Evolutionary conservation across 2,329 filamentous ascomycete genomes (phyloP), one percentile per base, ranked within the genome.

Genomic region (Microsporum canis): DNA sequence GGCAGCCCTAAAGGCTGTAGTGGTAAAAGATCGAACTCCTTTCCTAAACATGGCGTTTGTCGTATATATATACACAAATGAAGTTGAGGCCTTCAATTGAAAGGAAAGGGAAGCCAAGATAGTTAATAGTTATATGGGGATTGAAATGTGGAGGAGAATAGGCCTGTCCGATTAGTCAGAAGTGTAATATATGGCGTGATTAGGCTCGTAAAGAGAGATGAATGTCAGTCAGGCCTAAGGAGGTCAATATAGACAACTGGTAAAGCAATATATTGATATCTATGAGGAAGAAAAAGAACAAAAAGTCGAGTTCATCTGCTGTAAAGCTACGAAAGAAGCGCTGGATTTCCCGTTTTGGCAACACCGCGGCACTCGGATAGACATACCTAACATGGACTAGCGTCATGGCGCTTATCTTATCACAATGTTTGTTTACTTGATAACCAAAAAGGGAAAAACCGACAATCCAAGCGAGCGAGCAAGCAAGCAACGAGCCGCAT

Each of bases 21-120:
- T 83, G 61, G 84, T 81, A 68, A 94, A 87, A 64, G 83, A 82
- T 69, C 87, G 83, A 64, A 84, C 79, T 69, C 82, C 83, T 63
- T 84, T 84, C 69, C 85, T 83, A 68, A 90, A 85, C 88, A 91
- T 91, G 12, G 12, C 36, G 29, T 3, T 14, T 6, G 31, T 27
- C 4, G n/a, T 1, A 55, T 36, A 23, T 55, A 55, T 38, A 51
- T 5, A 51, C 12, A 59, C 6, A 36, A 33, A 59, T 14, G 41
- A 14, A 27, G 23, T 34, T 49, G 23, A 17, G 17, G 36, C 5
- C 31, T 27, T 58, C 56, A 58, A 58, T 45, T 58, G 36, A 43
- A 12, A 10, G 38, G 5, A 57, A 29, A 12, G 41, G n/a, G 23
- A 29, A 39, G 27, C 34, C 36, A 17, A 36, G n/a, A 41, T 34